Conservation (phyloP, 768 basidiomycete genomes). For the Leucocoprinus sp. region DNA sequence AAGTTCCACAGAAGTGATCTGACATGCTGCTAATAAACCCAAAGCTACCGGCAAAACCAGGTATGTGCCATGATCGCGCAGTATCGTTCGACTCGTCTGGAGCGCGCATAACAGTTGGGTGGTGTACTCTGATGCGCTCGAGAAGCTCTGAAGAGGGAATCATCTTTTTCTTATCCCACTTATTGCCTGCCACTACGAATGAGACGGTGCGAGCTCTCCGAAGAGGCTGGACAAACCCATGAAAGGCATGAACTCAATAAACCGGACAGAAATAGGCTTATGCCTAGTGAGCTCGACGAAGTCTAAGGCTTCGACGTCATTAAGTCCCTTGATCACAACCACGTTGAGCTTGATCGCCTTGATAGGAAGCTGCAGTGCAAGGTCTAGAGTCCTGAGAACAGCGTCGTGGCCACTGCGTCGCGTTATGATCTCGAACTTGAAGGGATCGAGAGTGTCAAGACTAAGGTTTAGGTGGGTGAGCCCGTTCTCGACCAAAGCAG, state of each 20-base stretch:
- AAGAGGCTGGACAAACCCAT: conserved; percentile 40
- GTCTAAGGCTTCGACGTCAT: conserved; percentile 70
- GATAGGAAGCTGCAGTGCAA: conserved; percentile 48
- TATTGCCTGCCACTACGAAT: conserved; percentile 49
- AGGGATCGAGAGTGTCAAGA: conserved; percentile 77
- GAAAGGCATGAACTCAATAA: conserved; percentile 96
- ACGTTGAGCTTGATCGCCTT: conserved; percentile 74
- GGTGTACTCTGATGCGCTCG: conserved; percentile 32
- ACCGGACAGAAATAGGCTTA: conserved; percentile 59
- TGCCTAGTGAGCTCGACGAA: conserved; percentile 73
- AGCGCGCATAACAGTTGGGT: conserved; percentile 48
- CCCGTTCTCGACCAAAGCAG: conserved; percentile 57
- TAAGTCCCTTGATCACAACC: conserved; percentile 74
- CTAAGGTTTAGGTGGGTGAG: conserved; percentile 74
- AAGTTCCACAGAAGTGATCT: conserved; percentile 83
- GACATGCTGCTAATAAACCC: conserved; percentile 95
- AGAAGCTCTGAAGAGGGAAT: conserved; percentile 66
- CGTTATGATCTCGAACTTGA: conserved; percentile 85
- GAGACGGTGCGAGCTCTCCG: neutral
- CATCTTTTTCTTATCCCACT: conserved; percentile 80
- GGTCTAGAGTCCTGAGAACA: conserved; percentile 58
- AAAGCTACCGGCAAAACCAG: conserved; percentile 59
- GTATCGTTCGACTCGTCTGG: conserved; percentile 71
- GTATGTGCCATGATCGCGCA: conserved; percentile 72
- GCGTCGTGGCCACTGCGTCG: conserved; percentile 69